phyloP scores from a whole-genome alignment of 345 rosid species.

The Gossypium rotundifolium region DNA sequence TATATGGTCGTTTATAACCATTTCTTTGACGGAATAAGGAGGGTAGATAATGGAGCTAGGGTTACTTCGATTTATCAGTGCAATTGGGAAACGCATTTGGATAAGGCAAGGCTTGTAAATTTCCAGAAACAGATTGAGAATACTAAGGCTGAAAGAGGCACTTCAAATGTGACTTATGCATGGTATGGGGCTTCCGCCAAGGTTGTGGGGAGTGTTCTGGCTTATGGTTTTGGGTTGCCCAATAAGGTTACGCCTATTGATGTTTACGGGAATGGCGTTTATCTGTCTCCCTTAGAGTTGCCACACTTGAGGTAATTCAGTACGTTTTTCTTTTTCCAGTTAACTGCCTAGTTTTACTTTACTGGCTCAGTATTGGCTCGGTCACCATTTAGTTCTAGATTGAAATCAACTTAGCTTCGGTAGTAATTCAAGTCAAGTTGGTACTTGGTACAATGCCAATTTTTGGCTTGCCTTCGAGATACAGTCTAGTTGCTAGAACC shows the following conservation, averaged over 20 bases:
- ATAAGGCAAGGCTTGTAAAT: slow-evolving; percentile 24
- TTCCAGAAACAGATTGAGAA: slow-evolving; percentile 31
- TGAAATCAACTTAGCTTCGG: background rate
- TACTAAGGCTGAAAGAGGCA: slow-evolving; percentile 22
- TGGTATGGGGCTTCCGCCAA: slow-evolving; percentile 38
- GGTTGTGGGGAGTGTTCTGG: slow-evolving; percentile 21
- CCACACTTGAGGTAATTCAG: slow-evolving; percentile 28
- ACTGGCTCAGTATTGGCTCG: background rate
- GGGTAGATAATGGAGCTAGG: slow-evolving; percentile 11
- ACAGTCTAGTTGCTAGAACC: too few relatives aligned
- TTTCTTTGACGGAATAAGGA: slow-evolving; percentile 27
- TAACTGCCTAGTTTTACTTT: background rate
- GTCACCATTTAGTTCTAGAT: background rate
- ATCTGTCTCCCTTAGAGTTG: slow-evolving; percentile 30
- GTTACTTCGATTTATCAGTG: slow-evolving; percentile 34
- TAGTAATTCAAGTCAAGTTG: background rate
- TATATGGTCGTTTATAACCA: slow-evolving; percentile 17
- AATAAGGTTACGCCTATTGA: slow-evolving; percentile 13
- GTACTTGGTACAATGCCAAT: background rate
- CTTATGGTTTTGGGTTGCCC: slow-evolving; percentile 35
- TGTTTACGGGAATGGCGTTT: slow-evolving; percentile 29
- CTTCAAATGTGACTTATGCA: slow-evolving; percentile 24
- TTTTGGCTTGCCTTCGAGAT: background rate
- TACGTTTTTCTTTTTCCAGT: background rate
- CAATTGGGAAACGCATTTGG: slow-evolving; percentile 6